A percentile compares a stretch with the other conserved stretches of the same genome.
phyloP scores from a whole-genome alignment of 2,329 filamentous ascomycete species.

The Penicillium sp. region DNA sequence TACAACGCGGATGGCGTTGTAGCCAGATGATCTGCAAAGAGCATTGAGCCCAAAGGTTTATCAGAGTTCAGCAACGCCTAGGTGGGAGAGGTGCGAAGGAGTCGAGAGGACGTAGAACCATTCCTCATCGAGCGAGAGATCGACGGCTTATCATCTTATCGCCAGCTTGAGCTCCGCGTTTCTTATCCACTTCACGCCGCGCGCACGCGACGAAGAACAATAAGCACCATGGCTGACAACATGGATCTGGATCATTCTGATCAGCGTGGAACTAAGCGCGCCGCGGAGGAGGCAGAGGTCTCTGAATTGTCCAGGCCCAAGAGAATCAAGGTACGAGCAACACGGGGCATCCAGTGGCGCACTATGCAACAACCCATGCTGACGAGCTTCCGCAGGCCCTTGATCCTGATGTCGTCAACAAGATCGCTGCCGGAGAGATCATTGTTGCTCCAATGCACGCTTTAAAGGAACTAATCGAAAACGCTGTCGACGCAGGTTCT shows the following conservation, averaged over 20 bases:
- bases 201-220: conserved; percentile 4
- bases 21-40: conserved; percentile 13
- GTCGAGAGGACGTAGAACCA: background rate
- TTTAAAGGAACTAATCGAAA: conserved; percentile 93
- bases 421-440: conserved; percentile 96
- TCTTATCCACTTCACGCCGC: conserved; percentile 18
- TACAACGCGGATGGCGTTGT: conserved; percentile 10
- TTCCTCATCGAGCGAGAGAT: conserved; percentile 6
- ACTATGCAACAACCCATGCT: conserved; percentile 8
- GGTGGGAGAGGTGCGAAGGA: background rate
- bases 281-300: conserved; percentile 45
- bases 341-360: background rate
- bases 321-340: conserved; percentile 43
- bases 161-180: conserved; percentile 7
- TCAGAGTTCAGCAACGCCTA: background rate
- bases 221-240: conserved; percentile 31
- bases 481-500: conserved; percentile 94
- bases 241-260: conserved; percentile 46
- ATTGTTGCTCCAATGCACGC: conserved; percentile 97
- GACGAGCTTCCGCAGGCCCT: conserved; percentile 61
- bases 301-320: conserved; percentile 41
- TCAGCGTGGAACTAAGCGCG: conserved; percentile 49
- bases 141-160: conserved; percentile 23
- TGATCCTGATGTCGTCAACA: conserved; percentile 92
- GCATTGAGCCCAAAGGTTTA: background rate